Conservation (phyloP, 306 rosid genomes). For the Vigna hirtella region DNA sequence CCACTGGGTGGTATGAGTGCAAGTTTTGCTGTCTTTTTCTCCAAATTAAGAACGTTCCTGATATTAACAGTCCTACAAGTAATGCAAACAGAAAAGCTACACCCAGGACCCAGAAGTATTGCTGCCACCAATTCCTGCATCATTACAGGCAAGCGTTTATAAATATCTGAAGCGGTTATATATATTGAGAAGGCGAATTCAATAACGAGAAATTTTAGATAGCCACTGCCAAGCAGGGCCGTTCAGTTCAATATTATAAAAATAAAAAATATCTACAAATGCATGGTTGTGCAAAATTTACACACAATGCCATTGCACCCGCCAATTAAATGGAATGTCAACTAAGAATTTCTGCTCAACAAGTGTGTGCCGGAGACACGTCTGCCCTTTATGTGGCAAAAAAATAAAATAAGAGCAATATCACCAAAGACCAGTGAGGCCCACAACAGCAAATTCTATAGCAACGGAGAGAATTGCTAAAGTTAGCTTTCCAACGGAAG, state of each 20-base stretch:
- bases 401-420: not conserved
- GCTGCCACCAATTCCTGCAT: constrained; percentile 79
- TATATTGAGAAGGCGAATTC: constrained; percentile 20
- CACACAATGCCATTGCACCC: not conserved
- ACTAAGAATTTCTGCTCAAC: not conserved
- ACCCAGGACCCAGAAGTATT: constrained; percentile 47
- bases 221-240: not conserved
- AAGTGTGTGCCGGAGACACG: not conserved
- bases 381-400: not conserved
- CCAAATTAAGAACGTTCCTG: constrained; percentile 72
- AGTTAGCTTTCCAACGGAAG: not conserved
- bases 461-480: not conserved
- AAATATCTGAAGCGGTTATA: constrained; percentile 32
- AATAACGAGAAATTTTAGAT: constrained; percentile 27
- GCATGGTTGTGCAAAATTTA: not conserved
- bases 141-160: constrained; percentile 34
- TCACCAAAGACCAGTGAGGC: not conserved
- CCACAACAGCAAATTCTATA: not conserved
- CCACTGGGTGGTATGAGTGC: constrained; percentile 75
- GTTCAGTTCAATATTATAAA: constrained; percentile 10
- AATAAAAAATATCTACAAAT: not conserved
- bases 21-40: constrained; percentile 58
- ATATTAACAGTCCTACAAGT: constrained; percentile 56
- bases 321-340: constrained; percentile 20
- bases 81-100: constrained; percentile 55